Base-by-base conservation (phyloP, 2,329 filamentous ascomycete species). In the Beauveria pseudobassiana region DNA sequence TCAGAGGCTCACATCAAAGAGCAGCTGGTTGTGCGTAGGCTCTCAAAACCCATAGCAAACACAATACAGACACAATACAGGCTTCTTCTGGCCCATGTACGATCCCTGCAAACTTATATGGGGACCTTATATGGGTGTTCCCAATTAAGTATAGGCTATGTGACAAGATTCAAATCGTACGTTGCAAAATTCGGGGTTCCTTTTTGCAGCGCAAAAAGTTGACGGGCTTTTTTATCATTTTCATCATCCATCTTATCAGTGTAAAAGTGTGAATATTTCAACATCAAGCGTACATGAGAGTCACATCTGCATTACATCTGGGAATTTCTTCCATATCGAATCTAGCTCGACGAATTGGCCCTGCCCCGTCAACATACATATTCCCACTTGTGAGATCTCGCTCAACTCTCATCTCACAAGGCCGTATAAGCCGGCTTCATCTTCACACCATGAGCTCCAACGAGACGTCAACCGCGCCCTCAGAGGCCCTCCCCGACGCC, bases 391-490 rank as follows among this genome's bases (percentile, higher is more conserved):
- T 40, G 16, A 54, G n/a, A 48, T 5, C 22, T 46, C 9, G 20
- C 26, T 45, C 49, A 20, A 5, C 20, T 48, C 28, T 34, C 34
- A 28, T 26, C 42, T 46, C 50, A 48, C 26, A 24, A 30, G 8
- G 20, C 10, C 28, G 49, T 61, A 61, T 61, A 61, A 61, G 59
- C 43, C 59, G 46, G 24, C 49, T 20, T 40, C 22, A 28, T 22
- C 34, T 30, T 54, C 50, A 49, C 51, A 46, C 53, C 9, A 62
- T 62, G 60, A 62, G 48, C 60, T 57, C 60, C 30, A 14, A 56
- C 56, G 52, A 54, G 34, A 26, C 54, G 16, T 42, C 55, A 48
- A 14, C 7, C 5, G 60, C 28, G 28, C 48, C 48, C 0, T 40
- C 54, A 24, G 53, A 53, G 26, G 24, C 43, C 12, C 34, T 38